Base-by-base conservation (phyloP, 257 asterid genomes). In the Solanum verrucosum region DNA sequence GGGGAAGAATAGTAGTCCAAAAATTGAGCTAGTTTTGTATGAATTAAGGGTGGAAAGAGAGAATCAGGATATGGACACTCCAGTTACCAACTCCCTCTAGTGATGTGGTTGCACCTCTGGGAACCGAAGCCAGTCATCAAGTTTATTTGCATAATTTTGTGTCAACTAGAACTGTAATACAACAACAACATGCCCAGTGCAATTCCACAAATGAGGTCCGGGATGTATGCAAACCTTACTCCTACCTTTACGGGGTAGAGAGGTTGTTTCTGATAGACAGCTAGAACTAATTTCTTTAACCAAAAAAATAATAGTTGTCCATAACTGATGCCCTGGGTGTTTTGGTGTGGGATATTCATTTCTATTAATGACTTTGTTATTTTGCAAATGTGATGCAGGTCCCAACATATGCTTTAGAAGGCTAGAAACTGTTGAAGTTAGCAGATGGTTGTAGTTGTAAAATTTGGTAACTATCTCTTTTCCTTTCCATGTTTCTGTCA, bases 381-480 rank as follows among this genome's bases (percentile, higher is more conserved):
- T 31, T 88, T 88, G 20, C 88, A 87, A 90, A 59, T 88, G 83
- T 82, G 79, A 86, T 92, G 90, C 90, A 96, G 98, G 95, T 92
- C 71, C 97, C 94, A 21, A 89, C 96, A 79, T 93, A 92, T 91
- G 96, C 98, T 60, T 88, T 95, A 87, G 98, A 94, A 90, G 97
- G 98, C 92, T 96, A 31, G 84, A 79, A 77, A 35, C 34, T 65
- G 40, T 78, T 46, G 85, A 83, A 84, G 91, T 89, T 87, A 86
- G 70, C 86, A 49, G 86, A 82, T 82, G 42, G 71, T 82, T 23
- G 9, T 82, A 52, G 38, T 46, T 82, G 71, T 82, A 49, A 49
- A 82, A 49, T 6, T 49, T 31, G 86, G 86, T 82, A 82, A 82
- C 21, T 5, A 25, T 79, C 67, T 85, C 78, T 89, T 90, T 71